phyloP scores from a whole-genome alignment of 352 stramenopile species.

The Phytophthora hibernalis region DNA sequence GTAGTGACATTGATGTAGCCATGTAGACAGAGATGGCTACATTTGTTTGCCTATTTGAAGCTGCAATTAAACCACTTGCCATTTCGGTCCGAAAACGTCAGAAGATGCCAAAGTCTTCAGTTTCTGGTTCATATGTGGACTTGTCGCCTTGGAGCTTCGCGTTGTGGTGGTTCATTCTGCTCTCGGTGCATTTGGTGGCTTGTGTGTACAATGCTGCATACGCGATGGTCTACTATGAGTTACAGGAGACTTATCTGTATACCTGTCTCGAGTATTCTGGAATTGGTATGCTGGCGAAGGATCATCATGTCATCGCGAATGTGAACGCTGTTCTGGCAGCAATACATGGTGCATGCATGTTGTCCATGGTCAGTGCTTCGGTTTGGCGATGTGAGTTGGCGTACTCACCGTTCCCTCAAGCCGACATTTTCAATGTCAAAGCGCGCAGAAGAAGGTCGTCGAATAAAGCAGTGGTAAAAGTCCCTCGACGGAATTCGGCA shows the following conservation, averaged over 20 bases:
- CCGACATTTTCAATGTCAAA: not conserved
- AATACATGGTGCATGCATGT: conserved; percentile 21
- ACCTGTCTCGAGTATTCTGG: conserved; percentile 26
- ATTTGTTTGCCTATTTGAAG: not conserved
- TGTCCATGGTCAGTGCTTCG: conserved; percentile 16
- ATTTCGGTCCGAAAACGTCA: too few species aligned
- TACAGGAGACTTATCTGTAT: conserved; percentile 23
- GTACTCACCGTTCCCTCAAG: conserved; percentile 6
- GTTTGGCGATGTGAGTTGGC: conserved; percentile 15
- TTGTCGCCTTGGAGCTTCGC: not conserved
- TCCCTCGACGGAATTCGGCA: not conserved
- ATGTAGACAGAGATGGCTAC: not conserved
- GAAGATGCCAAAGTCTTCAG: too few species aligned
- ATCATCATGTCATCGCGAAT: conserved; percentile 19
- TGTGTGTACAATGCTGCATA: conserved; percentile 24
- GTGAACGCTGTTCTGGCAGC: conserved; percentile 32
- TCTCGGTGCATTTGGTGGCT: conserved; percentile 10
- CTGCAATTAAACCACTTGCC: too few species aligned
- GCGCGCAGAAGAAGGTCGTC: not conserved
- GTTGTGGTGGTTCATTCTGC: conserved; percentile 21
- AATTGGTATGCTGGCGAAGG: conserved; percentile 21
- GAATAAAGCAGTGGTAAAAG: not conserved
- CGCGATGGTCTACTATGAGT: conserved; percentile 30
- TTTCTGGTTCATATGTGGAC: not conserved
- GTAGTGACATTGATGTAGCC: not conserved